Base-by-base conservation (phyloP, 768 basidiomycete species). In the Kwoniella dejecticola region DNA sequence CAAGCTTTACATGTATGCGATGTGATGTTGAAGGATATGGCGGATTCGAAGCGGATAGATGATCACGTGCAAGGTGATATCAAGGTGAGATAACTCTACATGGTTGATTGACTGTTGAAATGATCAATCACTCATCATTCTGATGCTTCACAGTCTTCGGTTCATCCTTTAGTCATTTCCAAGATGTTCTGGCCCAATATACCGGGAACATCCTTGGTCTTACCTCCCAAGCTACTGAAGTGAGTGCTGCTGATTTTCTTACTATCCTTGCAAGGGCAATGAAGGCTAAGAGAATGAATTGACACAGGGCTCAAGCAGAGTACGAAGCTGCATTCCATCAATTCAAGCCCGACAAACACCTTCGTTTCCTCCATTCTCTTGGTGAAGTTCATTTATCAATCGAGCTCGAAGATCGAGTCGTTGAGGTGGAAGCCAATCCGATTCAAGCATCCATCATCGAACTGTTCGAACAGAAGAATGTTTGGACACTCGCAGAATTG, bases 1-100 rank as follows among this genome's bases (percentile, higher is more conserved):
- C 83, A 87, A 0, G 87, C 92, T 2, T 79, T 99, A 57, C 92
- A 96, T 76, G 89, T 92, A 4, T 97, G 94, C 81, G 95, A 98
- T 75, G 93, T 99, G 56, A 98, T 99, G 96, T 81, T 98, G 74
- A 90, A 87, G 73, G 96, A 99, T 77, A 89, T 98, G 86, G 89
- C 91, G 2, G 93, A 98, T 77, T 96, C 95, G 40, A 88, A 87
- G 71, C 85, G 91, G 31, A 89, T 88, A 49, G 90, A 98, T 75
- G 85, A 85, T n/a, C 88, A 89, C 75, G 85, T 98, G 1, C 91
- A 95, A 68, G 83, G 86, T 0, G 86, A 89, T 72, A 83, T 83
- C 50, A 61, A 81, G 48, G 91, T 91, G 69, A 68, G 87, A 36
- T 15, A 15, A 36, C 33, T 36, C 71, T 19, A 26, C 19, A 26